phyloP scores from a whole-genome alignment of 2,329 filamentous ascomycete genomes.

The Talaromyces verruculosus region DNA sequence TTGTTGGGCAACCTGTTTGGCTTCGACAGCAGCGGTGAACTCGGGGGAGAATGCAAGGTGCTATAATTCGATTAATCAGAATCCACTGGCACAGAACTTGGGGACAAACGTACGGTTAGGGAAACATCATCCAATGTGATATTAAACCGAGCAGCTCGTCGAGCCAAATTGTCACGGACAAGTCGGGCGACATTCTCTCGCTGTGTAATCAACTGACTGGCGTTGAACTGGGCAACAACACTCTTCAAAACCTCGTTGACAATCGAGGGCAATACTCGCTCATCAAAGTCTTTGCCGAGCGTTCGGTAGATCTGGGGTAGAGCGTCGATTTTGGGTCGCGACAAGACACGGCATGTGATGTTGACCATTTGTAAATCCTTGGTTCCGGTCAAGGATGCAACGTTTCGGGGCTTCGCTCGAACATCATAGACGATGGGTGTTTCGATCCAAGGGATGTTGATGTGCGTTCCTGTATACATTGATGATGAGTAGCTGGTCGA shows the following conservation, averaged over 20 bases:
- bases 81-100: no score
- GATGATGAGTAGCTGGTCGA: neutral
- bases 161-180: conserved; percentile 88
- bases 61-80: no score
- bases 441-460: conserved; percentile 95
- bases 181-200: conserved; percentile 92
- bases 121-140: conserved; percentile 97
- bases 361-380: conserved; percentile 99
- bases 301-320: conserved; percentile 97
- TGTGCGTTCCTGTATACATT: conserved; percentile 70
- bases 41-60: conserved; percentile 66
- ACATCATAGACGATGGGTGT: conserved; percentile 97
- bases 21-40: conserved; percentile 68
- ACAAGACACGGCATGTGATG: conserved; percentile 99
- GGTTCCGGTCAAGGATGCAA: conserved; percentile 93
- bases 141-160: conserved; percentile 92
- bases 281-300: conserved; percentile 91
- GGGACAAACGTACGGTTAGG: conserved; percentile 65
- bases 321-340: conserved; percentile 79
- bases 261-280: conserved; percentile 93
- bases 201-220: conserved; percentile 96
- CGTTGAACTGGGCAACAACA: conserved; percentile 98
- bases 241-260: conserved; percentile 99
- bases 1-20: conserved; percentile 73
- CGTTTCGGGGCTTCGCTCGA: conserved; percentile 93